Conservation (phyloP, 2,329 filamentous ascomycete genomes). For the Geosmithia morbida region DNA sequence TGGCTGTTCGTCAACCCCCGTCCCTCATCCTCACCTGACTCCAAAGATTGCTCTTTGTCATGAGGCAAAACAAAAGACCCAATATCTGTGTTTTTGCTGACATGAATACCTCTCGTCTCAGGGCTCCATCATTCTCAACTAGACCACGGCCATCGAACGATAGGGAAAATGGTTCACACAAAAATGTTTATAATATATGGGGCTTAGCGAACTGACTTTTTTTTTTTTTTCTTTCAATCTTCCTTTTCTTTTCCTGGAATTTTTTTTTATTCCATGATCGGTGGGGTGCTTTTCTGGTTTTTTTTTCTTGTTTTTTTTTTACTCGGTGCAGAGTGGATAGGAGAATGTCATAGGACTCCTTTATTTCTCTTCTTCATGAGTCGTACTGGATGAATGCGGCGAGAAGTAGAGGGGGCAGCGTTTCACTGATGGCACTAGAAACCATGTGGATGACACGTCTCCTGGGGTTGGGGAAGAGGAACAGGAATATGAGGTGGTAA, state of each 20-base stretch:
- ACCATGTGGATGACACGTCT: no score
- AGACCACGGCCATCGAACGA: not conserved
- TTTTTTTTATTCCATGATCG: not conserved
- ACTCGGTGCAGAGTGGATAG: not conserved
- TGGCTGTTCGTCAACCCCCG: constrained; percentile 57
- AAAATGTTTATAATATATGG: not conserved
- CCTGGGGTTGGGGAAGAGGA: no score
- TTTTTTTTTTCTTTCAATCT: not conserved
- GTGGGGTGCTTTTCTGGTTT: no score
- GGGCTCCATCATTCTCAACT: constrained; percentile 1
- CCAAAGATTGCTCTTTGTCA: not conserved
- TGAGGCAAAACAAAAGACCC: not conserved
- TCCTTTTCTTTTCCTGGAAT: not conserved
- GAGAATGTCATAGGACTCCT: no score
- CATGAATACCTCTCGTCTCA: not conserved
- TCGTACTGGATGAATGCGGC: no score
- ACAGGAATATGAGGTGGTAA: no score
- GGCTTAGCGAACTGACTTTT: not conserved
- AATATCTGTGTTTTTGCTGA: not conserved
- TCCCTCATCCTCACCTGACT: not conserved
- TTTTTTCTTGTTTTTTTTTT: not conserved
- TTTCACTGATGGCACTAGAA: no score
- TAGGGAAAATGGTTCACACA: not conserved
- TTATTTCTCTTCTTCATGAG: no score
- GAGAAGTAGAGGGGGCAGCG: no score